phyloP scores from a whole-genome alignment of 148 eudicot species.

The Chenopodium album region DNA sequence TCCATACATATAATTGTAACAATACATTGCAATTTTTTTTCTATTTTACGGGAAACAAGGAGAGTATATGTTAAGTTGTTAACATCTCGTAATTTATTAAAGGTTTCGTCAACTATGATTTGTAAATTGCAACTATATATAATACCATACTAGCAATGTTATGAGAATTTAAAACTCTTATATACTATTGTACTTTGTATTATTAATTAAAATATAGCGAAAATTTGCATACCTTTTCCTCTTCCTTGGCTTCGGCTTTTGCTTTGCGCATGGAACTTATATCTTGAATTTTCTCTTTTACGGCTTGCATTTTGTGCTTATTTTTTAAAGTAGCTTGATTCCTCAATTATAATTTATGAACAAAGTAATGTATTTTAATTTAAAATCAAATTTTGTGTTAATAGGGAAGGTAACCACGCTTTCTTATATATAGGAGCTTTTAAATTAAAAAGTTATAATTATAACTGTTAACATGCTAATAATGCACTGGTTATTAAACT shows the following conservation, averaged over 20 bases:
- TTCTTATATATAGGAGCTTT: neutral
- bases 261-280: slow-evolving; percentile 48
- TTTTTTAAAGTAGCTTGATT: neutral
- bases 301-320: slow-evolving; percentile 48
- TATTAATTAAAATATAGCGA: neutral
- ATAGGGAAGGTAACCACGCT: neutral
- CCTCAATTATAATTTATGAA: neutral
- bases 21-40: too few relatives aligned
- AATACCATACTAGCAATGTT: neutral
- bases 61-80: too few relatives aligned
- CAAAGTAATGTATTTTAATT: neutral
- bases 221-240: slow-evolving; percentile 48
- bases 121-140: too few relatives aligned
- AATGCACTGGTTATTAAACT: neutral
- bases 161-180: too few relatives aligned
- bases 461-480: neutral
- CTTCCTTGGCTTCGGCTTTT: slow-evolving; percentile 57
- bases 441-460: neutral
- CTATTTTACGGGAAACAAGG: too few relatives aligned
- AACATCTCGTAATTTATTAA: too few relatives aligned
- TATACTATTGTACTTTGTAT: too few relatives aligned
- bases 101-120: too few relatives aligned
- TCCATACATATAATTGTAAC: neutral
- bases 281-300: slow-evolving; percentile 54
- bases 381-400: neutral